Evolutionary conservation across 106 monocot genomes (phyloP).

Genomic region (Cymbidium sinense): DNA sequence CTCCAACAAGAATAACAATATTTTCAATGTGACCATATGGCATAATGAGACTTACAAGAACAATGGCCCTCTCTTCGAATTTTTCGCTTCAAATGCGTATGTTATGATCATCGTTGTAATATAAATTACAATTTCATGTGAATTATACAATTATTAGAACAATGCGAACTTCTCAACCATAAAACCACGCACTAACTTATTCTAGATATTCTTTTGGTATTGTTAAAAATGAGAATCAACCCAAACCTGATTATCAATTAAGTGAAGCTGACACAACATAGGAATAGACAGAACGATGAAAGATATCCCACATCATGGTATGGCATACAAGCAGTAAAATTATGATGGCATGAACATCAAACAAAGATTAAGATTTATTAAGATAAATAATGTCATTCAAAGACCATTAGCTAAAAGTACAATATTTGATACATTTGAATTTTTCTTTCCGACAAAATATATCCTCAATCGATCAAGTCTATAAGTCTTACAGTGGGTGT

Average conservation of each 20-base stretch:
- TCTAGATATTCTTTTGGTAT: no score
- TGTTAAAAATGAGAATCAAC: no score
- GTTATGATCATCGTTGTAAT: not conserved
- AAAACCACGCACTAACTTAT: not conserved
- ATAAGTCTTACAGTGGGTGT: not conserved
- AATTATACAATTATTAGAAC: no score
- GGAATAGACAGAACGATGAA: no score
- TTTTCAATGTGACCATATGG: constrained; percentile 23
- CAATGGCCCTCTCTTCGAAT: constrained; percentile 17
- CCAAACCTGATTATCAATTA: no score
- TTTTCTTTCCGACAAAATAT: not conserved
- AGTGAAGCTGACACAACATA: no score
- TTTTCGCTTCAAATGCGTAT: constrained; percentile 33
- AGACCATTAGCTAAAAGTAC: not conserved
- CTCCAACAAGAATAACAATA: constrained; percentile 23
- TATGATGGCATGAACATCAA: no score
- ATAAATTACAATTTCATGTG: not conserved
- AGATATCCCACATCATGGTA: no score
- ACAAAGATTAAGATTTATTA: no score
- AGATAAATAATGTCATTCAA: no score
- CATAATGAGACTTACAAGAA: constrained; percentile 21
- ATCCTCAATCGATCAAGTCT: no score
- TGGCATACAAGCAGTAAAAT: no score
- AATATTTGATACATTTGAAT: not conserved
- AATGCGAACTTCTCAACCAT: not conserved